Evolutionary conservation across 306 rosid species (phyloP).

Genomic region (Luffa acutangula): DNA sequence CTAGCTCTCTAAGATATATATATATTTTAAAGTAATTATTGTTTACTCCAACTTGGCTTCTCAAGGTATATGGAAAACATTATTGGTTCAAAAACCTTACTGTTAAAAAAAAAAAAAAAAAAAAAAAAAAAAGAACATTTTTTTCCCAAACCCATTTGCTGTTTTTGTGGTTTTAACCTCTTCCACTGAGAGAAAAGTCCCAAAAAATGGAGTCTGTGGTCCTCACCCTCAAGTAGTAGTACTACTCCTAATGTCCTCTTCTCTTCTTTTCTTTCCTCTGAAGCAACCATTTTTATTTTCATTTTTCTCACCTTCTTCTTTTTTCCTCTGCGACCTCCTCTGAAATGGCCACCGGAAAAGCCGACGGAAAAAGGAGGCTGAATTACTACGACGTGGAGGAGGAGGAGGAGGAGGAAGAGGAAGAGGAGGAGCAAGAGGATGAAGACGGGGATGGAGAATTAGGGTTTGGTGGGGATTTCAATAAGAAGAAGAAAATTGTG

Average conservation of each 20-base stretch:
- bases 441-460: slow-evolving; percentile 19
- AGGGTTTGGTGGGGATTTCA: slow-evolving; percentile 35
- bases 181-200: background rate
- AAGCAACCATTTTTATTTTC: background rate
- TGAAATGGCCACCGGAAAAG: background rate
- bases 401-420: slow-evolving; percentile 6
- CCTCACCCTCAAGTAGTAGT: background rate
- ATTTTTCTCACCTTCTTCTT: too few species aligned
- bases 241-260: background rate
- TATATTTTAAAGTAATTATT: background rate
- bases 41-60: background rate
- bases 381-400: slow-evolving; percentile 22
- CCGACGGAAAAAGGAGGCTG: slow-evolving; percentile 37
- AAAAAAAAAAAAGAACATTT: background rate
- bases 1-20: background rate
- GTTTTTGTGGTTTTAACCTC: background rate
- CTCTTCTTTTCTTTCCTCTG: background rate
- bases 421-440: slow-evolving; percentile 23
- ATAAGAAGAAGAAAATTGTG: slow-evolving; percentile 31
- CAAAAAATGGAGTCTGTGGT: slow-evolving; percentile 1
- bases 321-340: background rate
- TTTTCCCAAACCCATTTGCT: background rate
- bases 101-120: background rate
- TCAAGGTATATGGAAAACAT: background rate
- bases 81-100: background rate